These are phyloP conservation scores for Chlamydomonas sphaeroides DNA, from an alignment of 139 green algal species.

Conservation along the genomic window DNA sequence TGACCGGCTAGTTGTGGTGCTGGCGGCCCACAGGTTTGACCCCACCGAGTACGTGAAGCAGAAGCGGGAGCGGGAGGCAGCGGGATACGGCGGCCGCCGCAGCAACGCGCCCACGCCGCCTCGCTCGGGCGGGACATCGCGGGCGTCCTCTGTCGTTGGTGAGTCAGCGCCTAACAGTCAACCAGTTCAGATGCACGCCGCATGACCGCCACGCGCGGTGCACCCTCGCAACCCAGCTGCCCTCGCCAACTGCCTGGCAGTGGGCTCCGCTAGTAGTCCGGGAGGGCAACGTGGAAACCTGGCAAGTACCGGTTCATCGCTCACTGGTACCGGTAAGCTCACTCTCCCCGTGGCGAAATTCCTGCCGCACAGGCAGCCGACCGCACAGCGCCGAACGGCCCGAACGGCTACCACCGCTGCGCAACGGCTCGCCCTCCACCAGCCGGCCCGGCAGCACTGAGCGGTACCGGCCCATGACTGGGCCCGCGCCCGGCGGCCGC, in stretches of 20 bases:
- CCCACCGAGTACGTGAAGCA: slow-evolving; percentile 79
- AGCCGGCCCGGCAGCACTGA: slow-evolving; percentile 63
- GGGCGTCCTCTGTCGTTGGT: slow-evolving; percentile 26
- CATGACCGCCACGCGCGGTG: no score
- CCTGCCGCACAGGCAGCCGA: slow-evolving; percentile 33
- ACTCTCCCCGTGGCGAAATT: no score
- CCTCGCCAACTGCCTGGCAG: no score
- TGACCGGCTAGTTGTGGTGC: no score
- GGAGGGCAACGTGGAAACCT: no score
- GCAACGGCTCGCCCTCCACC: slow-evolving; percentile 37
- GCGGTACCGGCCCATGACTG: slow-evolving; percentile 27
- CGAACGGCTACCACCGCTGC: slow-evolving; percentile 16
- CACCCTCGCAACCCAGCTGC: no score
- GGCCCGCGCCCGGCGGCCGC: background rate
- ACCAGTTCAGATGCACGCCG: no score
- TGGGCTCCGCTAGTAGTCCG: no score
- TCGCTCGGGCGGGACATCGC: slow-evolving; percentile 35
- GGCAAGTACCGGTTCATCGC: no score
- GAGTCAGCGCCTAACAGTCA: no score
- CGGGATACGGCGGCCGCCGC: background rate
- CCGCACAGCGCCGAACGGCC: slow-evolving; percentile 49
- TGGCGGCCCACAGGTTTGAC: slow-evolving; percentile 69
- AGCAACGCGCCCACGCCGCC: slow-evolving; percentile 34
- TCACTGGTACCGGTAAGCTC: no score
- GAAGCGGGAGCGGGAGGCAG: slow-evolving; percentile 35